A percentile compares a stretch with the other conserved stretches of the same genome.
Conservation (phyloP, 2,329 filamentous ascomycete species). For the Aspergillus sp. region DNA sequence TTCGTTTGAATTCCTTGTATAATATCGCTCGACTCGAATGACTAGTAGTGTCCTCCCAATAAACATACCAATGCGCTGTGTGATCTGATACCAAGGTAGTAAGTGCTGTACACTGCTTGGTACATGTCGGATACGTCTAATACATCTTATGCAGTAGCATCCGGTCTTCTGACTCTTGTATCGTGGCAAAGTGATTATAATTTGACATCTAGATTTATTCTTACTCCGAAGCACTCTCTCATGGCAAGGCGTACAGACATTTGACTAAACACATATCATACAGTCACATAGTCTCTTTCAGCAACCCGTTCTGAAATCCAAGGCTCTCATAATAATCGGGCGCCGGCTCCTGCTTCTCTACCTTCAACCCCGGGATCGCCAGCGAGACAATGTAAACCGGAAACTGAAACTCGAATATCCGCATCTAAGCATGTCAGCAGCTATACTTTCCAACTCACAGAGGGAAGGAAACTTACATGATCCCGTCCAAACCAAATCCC, state of each 20-base stretch:
- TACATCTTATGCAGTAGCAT: no score
- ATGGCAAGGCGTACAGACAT: no score
- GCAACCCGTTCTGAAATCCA: background rate
- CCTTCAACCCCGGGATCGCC: background rate
- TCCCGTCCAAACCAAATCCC: constrained; percentile 17
- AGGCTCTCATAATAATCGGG: constrained; percentile 3
- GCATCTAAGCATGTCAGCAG: background rate
- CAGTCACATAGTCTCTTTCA: background rate
- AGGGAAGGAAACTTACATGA: constrained; percentile 15
- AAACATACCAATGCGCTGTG: no score
- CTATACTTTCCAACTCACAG: background rate
- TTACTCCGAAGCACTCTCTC: no score
- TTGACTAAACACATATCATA: background rate
- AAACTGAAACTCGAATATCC: constrained; percentile 25
- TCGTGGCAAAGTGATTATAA: no score
- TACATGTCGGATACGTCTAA: no score
- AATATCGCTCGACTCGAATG: background rate
- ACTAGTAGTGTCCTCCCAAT: background rate
- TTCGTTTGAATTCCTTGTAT: background rate
- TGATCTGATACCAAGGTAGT: no score
- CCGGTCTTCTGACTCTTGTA: no score
- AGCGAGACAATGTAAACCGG: constrained; percentile 19
- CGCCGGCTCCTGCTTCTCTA: background rate
- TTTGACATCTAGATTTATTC: no score
- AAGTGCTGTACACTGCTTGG: no score